Base-by-base conservation (phyloP, 139 green algal species). In the Chlorella sp. region DNA sequence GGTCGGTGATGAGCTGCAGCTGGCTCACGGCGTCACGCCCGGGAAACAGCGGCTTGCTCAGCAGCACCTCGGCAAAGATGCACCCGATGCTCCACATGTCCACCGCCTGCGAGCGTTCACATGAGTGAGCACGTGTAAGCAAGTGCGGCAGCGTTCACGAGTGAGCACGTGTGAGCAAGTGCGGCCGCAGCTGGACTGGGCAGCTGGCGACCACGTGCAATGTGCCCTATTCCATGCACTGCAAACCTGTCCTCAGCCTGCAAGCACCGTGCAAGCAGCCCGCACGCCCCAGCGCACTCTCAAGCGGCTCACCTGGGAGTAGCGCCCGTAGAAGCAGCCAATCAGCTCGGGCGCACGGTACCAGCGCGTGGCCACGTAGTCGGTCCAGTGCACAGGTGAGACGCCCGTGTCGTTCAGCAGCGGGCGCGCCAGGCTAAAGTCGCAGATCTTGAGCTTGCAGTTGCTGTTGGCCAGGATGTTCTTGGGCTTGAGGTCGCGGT, bases 381-480 rank as follows among this genome's bases (percentile, higher is more conserved):
- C 89, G 0, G 91, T 95, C n/a, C 75, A 81, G 1, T 64, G 27
- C 22, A 72, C 74, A 2, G 71, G 70, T 35, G 78, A 60, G 27
- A 67, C 32, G 2, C 49, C 22, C 5, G 27, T 29, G 60, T 49
- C 55, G 1, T 22, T n/a, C 30, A 80, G 33, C 69, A 97, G 96
- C 0, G 93, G 91, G 1, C 95, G 83, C 17, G 95, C 95, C 6
- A 99, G 85, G 6, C 95, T 95, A 82, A 99, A 96, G 79, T 99
- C 95, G 49, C 82, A 83, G 51, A 87, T 82, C 77, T 97, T 98
- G 26, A 98, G 80, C 76, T 98, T 98, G 93, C 93, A 98, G 84
- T 98, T 93, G 10, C 86, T 88, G 80, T 98, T 98, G 26, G 91
- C 93, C 69, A 98, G 81, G 67, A 98, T 94, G 79, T 98, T 98